A percentile compares a stretch with the other conserved stretches of the same genome.
phyloP scores from a whole-genome alignment of 169 alveolate genomes.

The Babesia divergens region DNA sequence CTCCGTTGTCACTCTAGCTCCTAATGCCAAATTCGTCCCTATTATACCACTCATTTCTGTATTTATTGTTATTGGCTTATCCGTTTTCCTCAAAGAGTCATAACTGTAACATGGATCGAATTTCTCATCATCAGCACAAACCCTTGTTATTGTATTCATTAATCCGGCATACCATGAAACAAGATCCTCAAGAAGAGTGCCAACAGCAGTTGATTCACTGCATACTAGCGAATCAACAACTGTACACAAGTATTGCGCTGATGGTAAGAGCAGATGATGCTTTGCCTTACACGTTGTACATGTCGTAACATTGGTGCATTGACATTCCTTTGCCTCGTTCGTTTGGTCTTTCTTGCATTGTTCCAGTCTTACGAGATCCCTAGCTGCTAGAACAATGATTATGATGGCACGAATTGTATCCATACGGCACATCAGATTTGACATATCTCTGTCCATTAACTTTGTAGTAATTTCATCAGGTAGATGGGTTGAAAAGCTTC shows the following conservation, averaged over 20 bases:
- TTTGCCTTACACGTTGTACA: background rate
- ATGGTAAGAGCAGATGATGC: background rate
- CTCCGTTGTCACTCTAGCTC: background rate
- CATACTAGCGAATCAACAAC: background rate
- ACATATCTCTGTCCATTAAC: background rate
- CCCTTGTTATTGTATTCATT: background rate
- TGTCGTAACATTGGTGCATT: background rate
- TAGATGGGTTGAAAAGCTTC: background rate
- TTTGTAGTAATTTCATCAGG: background rate
- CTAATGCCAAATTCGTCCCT: background rate
- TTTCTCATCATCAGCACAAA: slow-evolving; percentile 1
- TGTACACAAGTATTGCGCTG: background rate
- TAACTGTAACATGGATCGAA: no score
- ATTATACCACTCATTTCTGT: background rate
- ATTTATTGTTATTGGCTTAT: background rate
- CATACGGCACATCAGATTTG: background rate
- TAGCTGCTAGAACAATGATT: background rate
- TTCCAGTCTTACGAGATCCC: background rate
- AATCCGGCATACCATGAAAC: slow-evolving; percentile 21
- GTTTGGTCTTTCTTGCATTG: background rate
- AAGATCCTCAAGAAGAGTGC: background rate
- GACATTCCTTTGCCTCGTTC: background rate
- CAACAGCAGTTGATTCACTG: background rate
- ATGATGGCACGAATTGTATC: background rate
- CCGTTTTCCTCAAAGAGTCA: background rate